Percentiles rank a stretch among this genome's conserved stretches.
Conservation (phyloP, 192 early-diverging fungal species). For the Geranomyces michiganensis region DNA sequence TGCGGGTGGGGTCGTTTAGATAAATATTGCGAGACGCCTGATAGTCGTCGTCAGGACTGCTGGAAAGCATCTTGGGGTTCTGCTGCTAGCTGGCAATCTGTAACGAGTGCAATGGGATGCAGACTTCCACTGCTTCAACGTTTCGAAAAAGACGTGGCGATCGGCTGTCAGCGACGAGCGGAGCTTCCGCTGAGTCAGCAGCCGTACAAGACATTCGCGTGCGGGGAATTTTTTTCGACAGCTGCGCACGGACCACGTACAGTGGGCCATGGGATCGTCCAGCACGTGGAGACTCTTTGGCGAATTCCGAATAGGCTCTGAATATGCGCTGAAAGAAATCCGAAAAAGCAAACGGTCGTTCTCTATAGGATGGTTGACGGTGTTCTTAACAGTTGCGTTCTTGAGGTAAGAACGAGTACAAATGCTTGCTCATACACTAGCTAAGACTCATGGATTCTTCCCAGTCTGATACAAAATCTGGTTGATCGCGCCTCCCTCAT, state of each 20-base stretch:
- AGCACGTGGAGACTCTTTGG: slow-evolving; percentile 8
- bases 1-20: slow-evolving; percentile 82
- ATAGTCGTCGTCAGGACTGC: slow-evolving; percentile 45
- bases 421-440: background rate
- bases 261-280: no score
- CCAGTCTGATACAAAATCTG: slow-evolving; percentile 32
- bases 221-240: no score
- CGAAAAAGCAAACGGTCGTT: slow-evolving; percentile 31
- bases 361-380: slow-evolving; percentile 37
- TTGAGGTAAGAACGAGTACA: slow-evolving; percentile 22
- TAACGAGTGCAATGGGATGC: no score
- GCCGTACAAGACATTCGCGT: no score
- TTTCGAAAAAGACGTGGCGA: no score
- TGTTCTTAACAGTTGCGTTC: slow-evolving; percentile 37
- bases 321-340: slow-evolving; percentile 24
- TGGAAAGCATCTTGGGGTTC: slow-evolving; percentile 13
- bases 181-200: no score
- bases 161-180: no score
- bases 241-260: no score
- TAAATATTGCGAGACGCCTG: slow-evolving; percentile 76
- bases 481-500: slow-evolving; percentile 36
- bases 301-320: slow-evolving; percentile 11
- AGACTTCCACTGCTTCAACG: no score
- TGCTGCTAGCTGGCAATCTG: no score
- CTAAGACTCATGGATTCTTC: background rate